Conservation (phyloP, 2,329 filamentous ascomycete genomes). For the Ceratocystis diversiconidia region DNA sequence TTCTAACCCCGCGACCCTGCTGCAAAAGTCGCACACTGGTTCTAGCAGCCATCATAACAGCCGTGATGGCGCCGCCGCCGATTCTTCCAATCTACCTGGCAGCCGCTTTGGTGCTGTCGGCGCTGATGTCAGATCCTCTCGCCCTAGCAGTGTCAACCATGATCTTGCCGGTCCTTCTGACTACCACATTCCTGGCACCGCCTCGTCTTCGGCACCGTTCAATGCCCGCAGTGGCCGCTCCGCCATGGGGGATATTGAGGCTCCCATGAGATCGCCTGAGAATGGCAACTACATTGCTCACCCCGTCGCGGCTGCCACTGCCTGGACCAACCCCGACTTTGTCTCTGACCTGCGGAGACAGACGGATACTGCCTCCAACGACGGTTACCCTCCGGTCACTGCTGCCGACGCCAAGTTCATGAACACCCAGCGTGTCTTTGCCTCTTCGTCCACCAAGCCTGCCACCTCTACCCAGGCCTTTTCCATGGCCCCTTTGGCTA, state of each 20-base stretch:
- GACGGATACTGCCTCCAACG: background rate
- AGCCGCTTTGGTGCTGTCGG: conserved; percentile 9
- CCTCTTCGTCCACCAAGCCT: background rate
- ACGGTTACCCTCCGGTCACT: conserved; percentile 2
- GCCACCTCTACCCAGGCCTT: background rate
- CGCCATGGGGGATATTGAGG: background rate
- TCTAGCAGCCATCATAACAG: conserved; percentile 11
- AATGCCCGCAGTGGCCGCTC: background rate
- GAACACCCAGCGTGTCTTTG: background rate
- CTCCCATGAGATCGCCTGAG: background rate
- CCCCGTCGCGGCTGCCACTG: background rate
- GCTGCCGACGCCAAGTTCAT: conserved; percentile 1
- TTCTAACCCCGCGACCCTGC: background rate
- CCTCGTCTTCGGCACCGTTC: background rate
- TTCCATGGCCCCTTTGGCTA: conserved; percentile 2
- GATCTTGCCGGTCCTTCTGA: background rate
- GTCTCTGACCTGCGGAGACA: background rate
- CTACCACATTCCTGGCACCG: background rate
- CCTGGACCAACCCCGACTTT: conserved; percentile 14
- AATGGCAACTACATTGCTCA: background rate
- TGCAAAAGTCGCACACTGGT: background rate
- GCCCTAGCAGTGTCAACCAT: conserved; percentile 4
- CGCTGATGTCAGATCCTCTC: conserved; percentile 8
- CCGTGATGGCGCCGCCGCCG: conserved; percentile 6
- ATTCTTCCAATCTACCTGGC: background rate